Base-by-base conservation (phyloP, 1,284 basidiomycete genomes). In the Leccinum insolens region DNA sequence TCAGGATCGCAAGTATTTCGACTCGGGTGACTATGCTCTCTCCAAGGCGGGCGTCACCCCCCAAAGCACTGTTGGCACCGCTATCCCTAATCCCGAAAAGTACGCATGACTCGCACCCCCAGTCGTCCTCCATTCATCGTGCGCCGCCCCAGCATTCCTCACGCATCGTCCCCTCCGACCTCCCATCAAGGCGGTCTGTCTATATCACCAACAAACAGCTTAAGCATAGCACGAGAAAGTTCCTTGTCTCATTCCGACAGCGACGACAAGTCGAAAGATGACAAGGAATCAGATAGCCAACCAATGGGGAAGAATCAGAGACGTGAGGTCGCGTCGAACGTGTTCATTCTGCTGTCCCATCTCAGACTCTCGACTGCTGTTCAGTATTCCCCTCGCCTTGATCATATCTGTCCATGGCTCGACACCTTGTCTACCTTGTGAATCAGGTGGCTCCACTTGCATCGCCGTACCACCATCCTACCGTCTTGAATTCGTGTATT, bases 1-100 rank as follows among this genome's bases (percentile, higher is more conserved):
- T 22, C 75, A 98, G 95, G 96, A 98, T 80, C 94, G 96, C 77
- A 98, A 98, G 81, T 98, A 95, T 84, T 98, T 98, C 80, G 96
- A 98, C 82, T 98, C 96, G 69, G 96, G 96, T 70, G 96, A 98
- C 80, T 98, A 98, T 78, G 95, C 95, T 64, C 86, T 98, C 74
- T 96, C 95, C 66, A 98, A 98, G 81, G 96, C 96, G 4, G 96
- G 96, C 41, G 93, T 94, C 55, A 88, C 92, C 25, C 91, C 95
- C 61, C 93, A 95, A 79, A 94, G 88, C 77, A 88, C 90, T 15
- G 94, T 97, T 63, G 96, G 96, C 57, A 98, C 95, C 34, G 93
- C 95, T 61, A 98, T 98, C 73, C 96, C 96, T 28, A 96, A 94
- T 79, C 95, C 96, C 37, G 94, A 98, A 83, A 95, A 94, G 95